Evolutionary conservation across 2,329 filamentous ascomycete genomes (phyloP).

Genomic region (Helotiales sp.): DNA sequence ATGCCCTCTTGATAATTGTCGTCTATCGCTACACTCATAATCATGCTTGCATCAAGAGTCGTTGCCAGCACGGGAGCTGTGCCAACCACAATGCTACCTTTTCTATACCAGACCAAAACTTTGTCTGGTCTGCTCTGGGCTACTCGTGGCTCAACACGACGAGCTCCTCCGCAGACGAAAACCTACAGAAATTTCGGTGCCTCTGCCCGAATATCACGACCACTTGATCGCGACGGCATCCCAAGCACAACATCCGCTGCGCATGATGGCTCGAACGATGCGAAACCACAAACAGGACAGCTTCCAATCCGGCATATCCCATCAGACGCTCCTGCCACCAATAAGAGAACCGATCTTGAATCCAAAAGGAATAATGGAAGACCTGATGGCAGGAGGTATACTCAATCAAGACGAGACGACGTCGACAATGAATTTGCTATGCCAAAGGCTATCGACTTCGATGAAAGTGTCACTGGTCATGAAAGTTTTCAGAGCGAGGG

Average conservation of each 20-base stretch:
- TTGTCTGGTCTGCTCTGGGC: slow-evolving; percentile 36
- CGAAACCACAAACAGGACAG: not conserved
- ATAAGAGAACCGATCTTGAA: not conserved
- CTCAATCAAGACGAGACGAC: not conserved
- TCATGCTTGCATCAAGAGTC: slow-evolving; percentile 4
- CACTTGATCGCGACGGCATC: not conserved
- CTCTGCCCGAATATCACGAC: not conserved
- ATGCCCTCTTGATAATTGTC: not conserved
- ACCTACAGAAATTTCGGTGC: not conserved
- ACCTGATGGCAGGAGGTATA: not conserved
- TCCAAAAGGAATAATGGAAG: not conserved
- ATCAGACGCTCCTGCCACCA: not conserved
- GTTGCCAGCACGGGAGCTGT: slow-evolving; percentile 2
- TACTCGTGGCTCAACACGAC: slow-evolving; percentile 36
- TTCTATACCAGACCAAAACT: slow-evolving; percentile 72
- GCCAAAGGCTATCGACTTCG: slow-evolving; percentile 21
- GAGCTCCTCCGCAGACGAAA: not conserved
- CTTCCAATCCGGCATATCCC: not conserved
- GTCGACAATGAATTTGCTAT: not conserved
- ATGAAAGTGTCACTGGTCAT: slow-evolving; percentile 18
- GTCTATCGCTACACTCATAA: not conserved
- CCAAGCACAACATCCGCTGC: not conserved
- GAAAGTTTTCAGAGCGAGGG: slow-evolving; percentile 17
- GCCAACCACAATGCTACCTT: slow-evolving; percentile 36
- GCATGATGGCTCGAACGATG: not conserved